phyloP scores from a whole-genome alignment of 2,329 filamentous ascomycete species.

The Fusarium sp. region DNA sequence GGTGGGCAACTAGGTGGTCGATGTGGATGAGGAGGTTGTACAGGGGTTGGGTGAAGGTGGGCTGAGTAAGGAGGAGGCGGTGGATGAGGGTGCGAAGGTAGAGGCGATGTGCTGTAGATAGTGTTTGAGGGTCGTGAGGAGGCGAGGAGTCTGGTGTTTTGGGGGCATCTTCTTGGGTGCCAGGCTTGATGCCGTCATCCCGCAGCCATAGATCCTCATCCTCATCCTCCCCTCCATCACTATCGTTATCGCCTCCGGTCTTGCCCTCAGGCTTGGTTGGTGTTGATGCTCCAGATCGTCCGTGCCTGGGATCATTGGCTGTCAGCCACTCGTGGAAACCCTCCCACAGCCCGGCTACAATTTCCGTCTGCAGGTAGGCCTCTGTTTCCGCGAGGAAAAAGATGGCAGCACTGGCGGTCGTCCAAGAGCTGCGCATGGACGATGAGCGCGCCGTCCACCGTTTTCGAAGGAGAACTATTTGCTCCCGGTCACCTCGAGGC shows the following conservation, averaged over 20 bases:
- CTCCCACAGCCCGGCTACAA: slow-evolving; percentile 86
- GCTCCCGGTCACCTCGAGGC: slow-evolving; percentile 73
- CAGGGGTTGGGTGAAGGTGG: slow-evolving; percentile 74
- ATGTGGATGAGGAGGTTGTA: slow-evolving; percentile 79
- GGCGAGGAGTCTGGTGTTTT: slow-evolving; percentile 41
- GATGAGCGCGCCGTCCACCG: slow-evolving; percentile 75
- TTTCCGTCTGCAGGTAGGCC: slow-evolving; percentile 90
- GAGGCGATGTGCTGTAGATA: slow-evolving; percentile 83
- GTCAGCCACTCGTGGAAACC: slow-evolving; percentile 84
- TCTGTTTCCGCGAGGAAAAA: slow-evolving; percentile 93
- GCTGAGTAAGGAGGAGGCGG: slow-evolving; percentile 76
- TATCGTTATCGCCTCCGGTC: slow-evolving; percentile 8
- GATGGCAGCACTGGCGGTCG: slow-evolving; percentile 86
- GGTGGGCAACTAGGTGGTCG: slow-evolving; percentile 86
- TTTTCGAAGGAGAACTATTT: slow-evolving; percentile 74
- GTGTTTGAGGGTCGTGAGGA: slow-evolving; percentile 84
- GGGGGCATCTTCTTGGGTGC: slow-evolving; percentile 39
- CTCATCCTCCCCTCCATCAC: slow-evolving; percentile 30
- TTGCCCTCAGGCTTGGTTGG: slow-evolving; percentile 38
- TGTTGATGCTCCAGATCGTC: slow-evolving; percentile 44
- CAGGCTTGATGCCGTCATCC: slow-evolving; percentile 24
- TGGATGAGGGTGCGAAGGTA: slow-evolving; percentile 81
- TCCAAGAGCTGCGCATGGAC: slow-evolving; percentile 89
- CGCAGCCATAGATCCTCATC: slow-evolving; percentile 52
- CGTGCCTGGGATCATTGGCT: slow-evolving; percentile 56